A percentile compares a stretch with the other conserved stretches of the same genome.
Evolutionary conservation across 768 basidiomycete genomes (phyloP).

Genomic region (Russula emetica): DNA sequence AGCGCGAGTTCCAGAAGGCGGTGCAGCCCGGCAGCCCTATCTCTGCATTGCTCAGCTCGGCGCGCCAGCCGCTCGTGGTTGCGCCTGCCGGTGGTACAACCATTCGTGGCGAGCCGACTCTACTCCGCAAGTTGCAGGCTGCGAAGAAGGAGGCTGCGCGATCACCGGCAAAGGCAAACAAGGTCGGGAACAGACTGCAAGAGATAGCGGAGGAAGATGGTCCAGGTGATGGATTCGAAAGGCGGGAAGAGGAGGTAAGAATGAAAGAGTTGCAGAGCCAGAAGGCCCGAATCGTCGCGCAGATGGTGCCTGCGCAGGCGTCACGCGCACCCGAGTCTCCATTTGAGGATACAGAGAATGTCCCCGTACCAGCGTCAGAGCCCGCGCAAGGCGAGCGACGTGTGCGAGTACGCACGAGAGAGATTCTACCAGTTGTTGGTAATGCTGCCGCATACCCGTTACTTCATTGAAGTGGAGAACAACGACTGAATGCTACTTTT

Average conservation of each 20-base stretch:
- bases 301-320: conserved; percentile 71
- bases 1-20: conserved; percentile 95
- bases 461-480: neutral
- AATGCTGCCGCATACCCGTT: neutral
- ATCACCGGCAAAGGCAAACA: conserved; percentile 48
- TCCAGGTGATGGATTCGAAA: conserved; percentile 10
- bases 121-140: conserved; percentile 55
- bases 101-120: conserved; percentile 39
- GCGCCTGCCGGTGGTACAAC: conserved; percentile 39
- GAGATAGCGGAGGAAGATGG: conserved; percentile 45
- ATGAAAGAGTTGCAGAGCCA: conserved; percentile 82
- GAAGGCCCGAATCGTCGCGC: conserved; percentile 89
- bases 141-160: conserved; percentile 44
- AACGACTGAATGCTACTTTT: neutral
- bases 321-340: conserved; percentile 28
- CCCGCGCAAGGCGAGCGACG: conserved; percentile 12
- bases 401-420: conserved; percentile 13
- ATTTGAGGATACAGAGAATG: conserved; percentile 37
- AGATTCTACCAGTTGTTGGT: conserved; percentile 7
- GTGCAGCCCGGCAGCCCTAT: conserved; percentile 95
- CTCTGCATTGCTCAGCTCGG: conserved; percentile 83
- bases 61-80: conserved; percentile 81
- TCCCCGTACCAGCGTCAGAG: conserved; percentile 30
- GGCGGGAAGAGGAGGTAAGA: conserved; percentile 41
- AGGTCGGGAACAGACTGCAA: conserved; percentile 41